Percentiles rank a stretch among this genome's conserved stretches.
These are phyloP conservation scores for Ampelocalamus luodianensis DNA, from an alignment of 176 grass and related monocot genomes.

Conservation along the genomic window DNA sequence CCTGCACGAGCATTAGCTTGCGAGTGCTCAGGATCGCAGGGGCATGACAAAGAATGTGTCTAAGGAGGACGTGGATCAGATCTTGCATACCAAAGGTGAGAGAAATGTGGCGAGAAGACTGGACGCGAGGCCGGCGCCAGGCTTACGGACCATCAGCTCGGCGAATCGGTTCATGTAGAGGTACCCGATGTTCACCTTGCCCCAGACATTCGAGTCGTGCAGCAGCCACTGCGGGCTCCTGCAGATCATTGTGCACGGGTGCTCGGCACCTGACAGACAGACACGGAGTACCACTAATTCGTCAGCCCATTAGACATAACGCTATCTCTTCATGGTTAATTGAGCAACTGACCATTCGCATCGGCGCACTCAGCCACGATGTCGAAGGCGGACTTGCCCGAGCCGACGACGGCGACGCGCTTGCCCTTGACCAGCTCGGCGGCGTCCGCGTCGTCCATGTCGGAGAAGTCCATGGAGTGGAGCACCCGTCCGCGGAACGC, in stretches of 20 bases:
- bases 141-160: conserved; percentile 61
- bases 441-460: conserved; percentile 50
- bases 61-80: not conserved
- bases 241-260: conserved; percentile 59
- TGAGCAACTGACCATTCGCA: conserved; percentile 29
- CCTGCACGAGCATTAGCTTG: not conserved
- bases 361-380: conserved; percentile 54
- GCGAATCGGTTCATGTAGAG: conserved; percentile 67
- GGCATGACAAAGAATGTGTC: not conserved
- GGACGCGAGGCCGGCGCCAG: conserved; percentile 50
- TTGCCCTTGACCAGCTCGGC: conserved; percentile 52
- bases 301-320: too few relatives aligned
- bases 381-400: conserved; percentile 49
- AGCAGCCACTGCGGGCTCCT: conserved; percentile 55
- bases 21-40: not conserved
- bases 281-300: not conserved
- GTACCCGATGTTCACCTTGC: conserved; percentile 39
- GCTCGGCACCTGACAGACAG: conserved; percentile 38
- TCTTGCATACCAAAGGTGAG: conserved; percentile 42
- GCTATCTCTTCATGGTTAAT: not conserved
- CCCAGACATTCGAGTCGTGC: conserved; percentile 38
- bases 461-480: conserved; percentile 60
- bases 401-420: conserved; percentile 57
- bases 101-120: conserved; percentile 50
- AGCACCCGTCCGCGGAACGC: conserved; percentile 64